Base-by-base conservation (phyloP, 139 green algal species). In the Trebouxia sp. region DNA sequence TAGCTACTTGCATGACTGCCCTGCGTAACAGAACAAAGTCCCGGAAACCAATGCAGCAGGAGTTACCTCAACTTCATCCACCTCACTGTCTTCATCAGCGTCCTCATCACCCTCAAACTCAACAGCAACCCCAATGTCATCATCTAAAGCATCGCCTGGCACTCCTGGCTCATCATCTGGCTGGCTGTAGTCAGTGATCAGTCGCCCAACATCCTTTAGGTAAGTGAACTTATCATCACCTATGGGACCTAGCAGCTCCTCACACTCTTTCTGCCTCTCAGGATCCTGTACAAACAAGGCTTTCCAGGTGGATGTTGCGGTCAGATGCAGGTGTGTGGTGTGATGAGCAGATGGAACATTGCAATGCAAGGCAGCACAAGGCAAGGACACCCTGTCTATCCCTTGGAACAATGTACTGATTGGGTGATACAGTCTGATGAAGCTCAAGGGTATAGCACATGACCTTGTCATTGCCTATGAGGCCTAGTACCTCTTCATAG, bases 71-170 rank as follows among this genome's bases (percentile, higher is more conserved):
- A 92, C 72, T 43, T 86, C 84, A 32, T 75, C 80, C 53, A 89
- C 81, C 50, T 88, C 85, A 28, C 87, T 80, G n/a, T 91, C 91
- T 6, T 94, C 93, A 53, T 97, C 94, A 37, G 94, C 90, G 6
- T 93, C 86, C 12, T 95, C 92, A 28, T 96, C 92, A 3, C 90
- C 91, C 65, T 96, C 93, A 85, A 98, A 97, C 81, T 98, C 93
- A 38, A 98, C 94, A 0, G 93, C 95, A 37, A 98, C 95, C 11
- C 95, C 96, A 55, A 98, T 91, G 75, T 98, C 93, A 67, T 98
- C 92, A 55, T 98, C 95, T 37, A 98, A 78, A 35, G 38, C 75
- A 8, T 84, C 83, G 7, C 66, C 84, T 47, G 47, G 83, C 20
- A 56, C 1, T 50, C 83, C 24, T 37, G 66, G 43, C 79, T 90